A percentile compares a stretch with the other conserved stretches of the same genome.
Conservation (phyloP, 345 rosid genomes). For the Physaria fendleri region DNA sequence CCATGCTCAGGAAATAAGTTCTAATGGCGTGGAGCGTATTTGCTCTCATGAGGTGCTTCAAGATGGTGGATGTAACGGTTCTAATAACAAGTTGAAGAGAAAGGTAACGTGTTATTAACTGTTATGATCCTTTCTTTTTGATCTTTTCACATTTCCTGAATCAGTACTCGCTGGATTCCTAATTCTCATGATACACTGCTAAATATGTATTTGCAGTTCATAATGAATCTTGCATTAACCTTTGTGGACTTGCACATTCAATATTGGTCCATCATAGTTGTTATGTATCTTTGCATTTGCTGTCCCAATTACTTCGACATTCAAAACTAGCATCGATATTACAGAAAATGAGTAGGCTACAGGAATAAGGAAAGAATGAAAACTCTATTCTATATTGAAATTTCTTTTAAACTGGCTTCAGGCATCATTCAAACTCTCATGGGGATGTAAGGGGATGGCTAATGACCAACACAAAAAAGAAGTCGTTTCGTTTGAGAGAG, state of each 20-base stretch:
- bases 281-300: background rate
- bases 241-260: background rate
- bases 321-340: background rate
- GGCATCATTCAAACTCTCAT: conserved; percentile 97
- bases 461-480: conserved; percentile 93
- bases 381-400: background rate
- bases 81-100: conserved; percentile 49
- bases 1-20: conserved; percentile 21
- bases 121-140: background rate
- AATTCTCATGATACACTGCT: background rate
- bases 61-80: conserved; percentile 39
- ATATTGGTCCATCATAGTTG: background rate
- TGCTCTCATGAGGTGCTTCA: conserved; percentile 89
- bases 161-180: background rate
- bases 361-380: background rate
- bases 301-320: conserved; percentile 4
- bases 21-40: conserved; percentile 45
- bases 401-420: conserved; percentile 29
- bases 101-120: conserved; percentile 48
- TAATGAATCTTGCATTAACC: background rate
- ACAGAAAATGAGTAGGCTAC: background rate
- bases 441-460: conserved; percentile 82
- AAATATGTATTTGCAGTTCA: background rate
- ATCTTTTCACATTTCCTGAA: background rate
- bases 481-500: conserved; percentile 90